Percentiles rank a stretch among this genome's conserved stretches.
Evolutionary conservation across 1,284 basidiomycete genomes (phyloP).

Genomic region (Gymnopus androsaceus): DNA sequence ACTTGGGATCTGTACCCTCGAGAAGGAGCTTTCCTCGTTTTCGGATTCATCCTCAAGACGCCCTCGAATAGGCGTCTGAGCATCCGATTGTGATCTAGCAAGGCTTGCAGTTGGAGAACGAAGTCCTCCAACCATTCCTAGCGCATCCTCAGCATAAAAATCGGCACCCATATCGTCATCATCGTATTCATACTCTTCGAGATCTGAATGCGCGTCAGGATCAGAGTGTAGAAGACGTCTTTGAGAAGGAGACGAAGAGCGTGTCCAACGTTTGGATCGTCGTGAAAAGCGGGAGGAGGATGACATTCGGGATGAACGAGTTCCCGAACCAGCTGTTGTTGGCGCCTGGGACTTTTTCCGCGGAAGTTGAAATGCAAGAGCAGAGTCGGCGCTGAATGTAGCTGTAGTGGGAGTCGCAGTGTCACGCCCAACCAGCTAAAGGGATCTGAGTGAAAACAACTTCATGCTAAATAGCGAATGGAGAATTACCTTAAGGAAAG

Average conservation of each 20-base stretch:
- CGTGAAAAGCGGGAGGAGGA: background rate
- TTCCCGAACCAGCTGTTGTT: background rate
- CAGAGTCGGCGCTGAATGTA: too few species aligned
- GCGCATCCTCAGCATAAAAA: constrained; percentile 10
- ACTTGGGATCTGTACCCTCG: background rate
- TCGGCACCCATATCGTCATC: constrained; percentile 2
- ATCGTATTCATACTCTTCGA: constrained; percentile 1
- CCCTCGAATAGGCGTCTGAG: constrained; percentile 3
- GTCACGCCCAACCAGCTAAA: too few species aligned
- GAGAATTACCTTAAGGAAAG: background rate
- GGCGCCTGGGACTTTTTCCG: background rate
- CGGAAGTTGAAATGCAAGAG: background rate
- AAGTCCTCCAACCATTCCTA: background rate
- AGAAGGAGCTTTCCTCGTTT: background rate
- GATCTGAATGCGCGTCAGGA: background rate
- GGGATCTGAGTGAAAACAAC: too few species aligned
- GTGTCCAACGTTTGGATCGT: background rate
- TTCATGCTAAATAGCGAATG: background rate
- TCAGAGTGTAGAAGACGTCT: background rate
- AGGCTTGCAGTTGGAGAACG: constrained; percentile 4
- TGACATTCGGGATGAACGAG: background rate
- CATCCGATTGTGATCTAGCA: constrained; percentile 8
- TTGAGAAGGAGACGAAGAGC: constrained; percentile 11
- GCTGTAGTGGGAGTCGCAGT: background rate
- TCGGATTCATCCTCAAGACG: background rate